These are phyloP conservation scores for Trichosporon sp. DNA, from an alignment of 1,284 basidiomycete genomes.

Conservation along the genomic window DNA sequence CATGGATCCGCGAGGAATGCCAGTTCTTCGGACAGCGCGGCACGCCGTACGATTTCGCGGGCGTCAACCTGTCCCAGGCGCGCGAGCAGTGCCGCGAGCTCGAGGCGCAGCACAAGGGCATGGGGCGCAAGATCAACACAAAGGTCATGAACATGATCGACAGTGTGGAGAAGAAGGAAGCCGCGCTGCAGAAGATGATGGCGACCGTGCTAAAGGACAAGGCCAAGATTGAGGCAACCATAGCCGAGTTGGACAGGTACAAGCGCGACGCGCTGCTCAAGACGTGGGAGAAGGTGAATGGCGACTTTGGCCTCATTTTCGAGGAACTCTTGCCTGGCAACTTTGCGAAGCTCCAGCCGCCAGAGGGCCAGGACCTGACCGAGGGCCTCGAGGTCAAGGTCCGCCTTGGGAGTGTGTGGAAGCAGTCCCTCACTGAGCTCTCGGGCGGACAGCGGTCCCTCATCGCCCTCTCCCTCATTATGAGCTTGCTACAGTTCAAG, in stretches of 20 bases:
- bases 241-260: conserved; percentile 86
- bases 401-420: conserved; percentile 90
- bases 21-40: conserved; percentile 79
- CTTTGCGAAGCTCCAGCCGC: conserved; percentile 89
- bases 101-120: conserved; percentile 71
- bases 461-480: conserved; percentile 93
- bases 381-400: conserved; percentile 99
- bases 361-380: conserved; percentile 87
- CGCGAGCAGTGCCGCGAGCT: conserved; percentile 68
- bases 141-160: conserved; percentile 97
- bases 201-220: conserved; percentile 87
- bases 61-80: conserved; percentile 63
- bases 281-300: conserved; percentile 92
- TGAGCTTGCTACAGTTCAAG: conserved; percentile 97
- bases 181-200: conserved; percentile 80
- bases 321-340: conserved; percentile 93
- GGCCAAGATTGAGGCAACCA: conserved; percentile 90
- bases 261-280: conserved; percentile 88
- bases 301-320: conserved; percentile 96
- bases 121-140: conserved; percentile 93
- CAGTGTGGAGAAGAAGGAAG: conserved; percentile 90
- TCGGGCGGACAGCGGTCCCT: conserved; percentile 95
- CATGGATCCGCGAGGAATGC: conserved; percentile 84
- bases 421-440: conserved; percentile 91
- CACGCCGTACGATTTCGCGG: conserved; percentile 74